Conservation (phyloP, 169 alveolate genomes). For the Cryptosporidium ryanae region DNA sequence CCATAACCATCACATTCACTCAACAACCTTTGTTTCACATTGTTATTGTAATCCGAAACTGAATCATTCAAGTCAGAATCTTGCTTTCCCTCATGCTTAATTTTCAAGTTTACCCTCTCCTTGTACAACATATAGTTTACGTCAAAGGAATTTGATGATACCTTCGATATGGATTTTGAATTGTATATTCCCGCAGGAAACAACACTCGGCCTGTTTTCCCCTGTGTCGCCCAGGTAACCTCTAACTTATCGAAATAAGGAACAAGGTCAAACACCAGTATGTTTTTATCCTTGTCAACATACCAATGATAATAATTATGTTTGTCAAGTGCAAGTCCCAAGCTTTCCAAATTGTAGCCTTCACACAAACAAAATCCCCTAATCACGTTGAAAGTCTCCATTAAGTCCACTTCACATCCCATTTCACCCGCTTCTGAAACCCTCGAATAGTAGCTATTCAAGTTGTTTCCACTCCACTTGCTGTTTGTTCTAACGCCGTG, state of each 20-base stretch:
- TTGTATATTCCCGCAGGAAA: conserved; percentile 70
- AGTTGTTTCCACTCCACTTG: conserved; percentile 12
- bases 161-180: background rate
- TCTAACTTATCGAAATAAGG: conserved; percentile 66
- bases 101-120: background rate
- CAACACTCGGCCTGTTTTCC: conserved; percentile 33
- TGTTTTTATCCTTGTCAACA: conserved; percentile 60
- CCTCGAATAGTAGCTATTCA: background rate
- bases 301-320: conserved; percentile 66
- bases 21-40: too few relatives aligned
- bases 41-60: too few relatives aligned
- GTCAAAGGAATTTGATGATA: conserved; percentile 11
- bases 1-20: background rate
- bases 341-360: conserved; percentile 53
- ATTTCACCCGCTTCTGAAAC: background rate
- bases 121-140: background rate
- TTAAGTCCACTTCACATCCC: conserved; percentile 2
- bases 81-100: too few relatives aligned
- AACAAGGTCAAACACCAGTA: conserved; percentile 35
- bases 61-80: too few relatives aligned
- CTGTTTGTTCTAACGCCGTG: background rate
- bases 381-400: conserved; percentile 40
- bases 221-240: conserved; percentile 71
- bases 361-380: conserved; percentile 70
- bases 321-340: conserved; percentile 24